Evolutionary conservation across 352 stramenopile genomes (phyloP).

Genomic region (Phytophthora lateralis): DNA sequence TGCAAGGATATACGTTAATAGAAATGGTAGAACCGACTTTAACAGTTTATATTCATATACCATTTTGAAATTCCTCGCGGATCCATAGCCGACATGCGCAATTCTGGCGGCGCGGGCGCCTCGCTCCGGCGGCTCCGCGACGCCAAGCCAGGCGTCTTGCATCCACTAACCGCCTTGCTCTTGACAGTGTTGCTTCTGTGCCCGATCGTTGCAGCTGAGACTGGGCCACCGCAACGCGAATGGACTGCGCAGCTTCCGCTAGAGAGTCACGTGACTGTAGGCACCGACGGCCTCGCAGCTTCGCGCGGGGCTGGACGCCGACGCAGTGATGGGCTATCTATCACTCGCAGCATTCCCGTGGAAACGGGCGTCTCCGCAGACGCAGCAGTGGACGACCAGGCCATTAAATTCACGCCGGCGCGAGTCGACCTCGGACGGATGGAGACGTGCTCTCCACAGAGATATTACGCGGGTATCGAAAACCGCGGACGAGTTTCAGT

Average conservation of each 20-base stretch:
- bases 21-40: too few relatives aligned
- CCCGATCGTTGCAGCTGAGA: constrained; percentile 4
- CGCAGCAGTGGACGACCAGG: constrained; percentile 22
- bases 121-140: constrained; percentile 11
- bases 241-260: constrained; percentile 11
- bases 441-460: constrained; percentile 40
- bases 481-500: constrained; percentile 41
- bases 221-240: constrained; percentile 8
- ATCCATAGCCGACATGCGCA: constrained; percentile 28
- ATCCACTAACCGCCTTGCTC: constrained; percentile 6
- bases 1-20: too few relatives aligned
- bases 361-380: constrained; percentile 9
- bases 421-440: constrained; percentile 43
- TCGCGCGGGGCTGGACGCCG: constrained; percentile 29
- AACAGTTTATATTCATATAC: not conserved
- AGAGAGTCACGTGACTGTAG: constrained; percentile 29
- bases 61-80: constrained; percentile 9
- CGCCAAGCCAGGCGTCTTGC: constrained; percentile 7
- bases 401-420: constrained; percentile 46
- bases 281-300: constrained; percentile 23
- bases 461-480: constrained; percentile 40
- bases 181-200: constrained; percentile 23
- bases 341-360: constrained; percentile 34
- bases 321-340: constrained; percentile 44
- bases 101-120: constrained; percentile 14